Evolutionary conservation across 2,329 filamentous ascomycete species (phyloP), one percentile per base, ranked within the genome.

Genomic region (Cordyceps cateniannulata): DNA sequence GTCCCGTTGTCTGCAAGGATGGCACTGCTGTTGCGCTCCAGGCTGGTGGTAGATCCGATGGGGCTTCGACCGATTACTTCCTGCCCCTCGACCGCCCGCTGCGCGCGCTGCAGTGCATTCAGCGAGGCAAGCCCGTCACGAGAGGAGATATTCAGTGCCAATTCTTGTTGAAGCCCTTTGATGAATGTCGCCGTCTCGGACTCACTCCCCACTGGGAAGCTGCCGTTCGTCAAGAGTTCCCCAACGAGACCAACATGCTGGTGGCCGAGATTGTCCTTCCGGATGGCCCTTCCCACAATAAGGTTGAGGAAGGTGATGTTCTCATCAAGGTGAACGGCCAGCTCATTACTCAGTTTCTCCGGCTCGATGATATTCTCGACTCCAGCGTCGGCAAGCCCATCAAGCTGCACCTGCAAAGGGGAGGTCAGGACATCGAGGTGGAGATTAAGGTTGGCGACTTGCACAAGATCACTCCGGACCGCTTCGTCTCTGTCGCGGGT

Each of bases 71-170:
- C 22, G 95, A 99, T 73, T 99, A 99, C 74, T 98, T 99, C 75
- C 79, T 99, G 5, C 95, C 95, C 1, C 81, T 99, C 16, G 93
- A 99, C 72, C 88, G 95, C 61, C 95, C 96, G 0, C 76, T 93
- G 45, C 86, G 95, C 64, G 95, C 95, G 1, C 80, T 99, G 59
- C 84, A 91, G 70, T 96, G 92, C 69, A 88, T 99, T 60, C 91
- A 89, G 71, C 81, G 87, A 65, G 87, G 85, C 38, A 83, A 87
- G 66, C 83, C 83, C 2, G 87, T 99, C 57, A 86, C 88, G n/a
- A 84, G 95, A 67, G 95, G 95, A 52, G 96, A 95, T n/a, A 96
- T 99, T 54, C 95, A 99, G 75, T 96, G 91, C 64, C 95, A 99
- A 72, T 99, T 96, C 83, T 83, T 98, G 58, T 83, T 99, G 64